Conservation (phyloP, 306 rosid species). For the Trichosanthes truncata region DNA sequence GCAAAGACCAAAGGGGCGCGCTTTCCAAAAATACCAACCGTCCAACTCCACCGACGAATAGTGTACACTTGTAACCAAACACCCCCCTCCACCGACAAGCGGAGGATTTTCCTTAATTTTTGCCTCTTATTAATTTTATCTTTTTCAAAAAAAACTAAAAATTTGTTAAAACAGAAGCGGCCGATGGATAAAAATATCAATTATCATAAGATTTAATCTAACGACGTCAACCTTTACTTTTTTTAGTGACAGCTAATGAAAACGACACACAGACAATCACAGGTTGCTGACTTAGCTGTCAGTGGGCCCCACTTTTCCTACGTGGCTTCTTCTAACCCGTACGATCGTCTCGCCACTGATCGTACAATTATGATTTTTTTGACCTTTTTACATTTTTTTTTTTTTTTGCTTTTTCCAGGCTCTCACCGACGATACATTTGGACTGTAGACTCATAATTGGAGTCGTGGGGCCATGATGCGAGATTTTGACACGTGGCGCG, state of each 20-base stretch:
- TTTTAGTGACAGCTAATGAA: conserved; percentile 15
- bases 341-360: not conserved
- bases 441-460: conserved; percentile 1
- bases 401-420: not conserved
- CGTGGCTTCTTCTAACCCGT: not conserved
- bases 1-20: not conserved
- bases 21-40: not conserved
- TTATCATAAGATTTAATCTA: not conserved
- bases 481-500: not conserved
- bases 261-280: conserved; percentile 8
- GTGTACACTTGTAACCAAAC: not conserved
- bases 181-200: not conserved
- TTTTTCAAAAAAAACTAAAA: not conserved
- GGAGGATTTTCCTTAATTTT: not conserved
- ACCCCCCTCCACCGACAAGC: not conserved
- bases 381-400: not conserved
- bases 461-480: not conserved
- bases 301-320: not conserved
- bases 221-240: conserved; percentile 15
- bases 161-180: not conserved
- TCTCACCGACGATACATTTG: conserved; percentile 8
- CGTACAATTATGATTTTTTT: not conserved
- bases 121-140: not conserved
- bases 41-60: conserved; percentile 8
- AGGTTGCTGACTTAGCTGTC: conserved; percentile 12